Conservation (phyloP, 2,329 filamentous ascomycete genomes). For the Zymoseptoria pseudotritici region DNA sequence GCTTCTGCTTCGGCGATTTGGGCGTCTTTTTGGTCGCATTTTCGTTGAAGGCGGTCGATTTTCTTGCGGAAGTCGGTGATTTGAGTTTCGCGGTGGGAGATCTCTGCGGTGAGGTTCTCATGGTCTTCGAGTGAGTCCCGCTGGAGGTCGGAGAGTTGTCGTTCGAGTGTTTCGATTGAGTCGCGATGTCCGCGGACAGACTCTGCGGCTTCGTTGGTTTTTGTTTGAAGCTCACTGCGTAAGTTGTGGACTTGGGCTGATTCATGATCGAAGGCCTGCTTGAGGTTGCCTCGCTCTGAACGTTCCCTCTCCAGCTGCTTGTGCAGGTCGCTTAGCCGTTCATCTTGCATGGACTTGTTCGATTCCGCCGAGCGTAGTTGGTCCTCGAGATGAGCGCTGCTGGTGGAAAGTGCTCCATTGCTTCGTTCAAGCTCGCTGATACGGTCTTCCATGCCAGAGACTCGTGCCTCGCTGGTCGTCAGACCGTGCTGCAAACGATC, state of each 20-base stretch:
- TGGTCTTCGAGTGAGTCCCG: not conserved
- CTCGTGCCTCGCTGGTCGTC: not conserved
- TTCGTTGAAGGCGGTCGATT: conserved; percentile 25
- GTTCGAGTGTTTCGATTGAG: not conserved
- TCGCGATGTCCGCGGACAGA: not conserved
- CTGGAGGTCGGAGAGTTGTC: not conserved
- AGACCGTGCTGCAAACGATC: not conserved
- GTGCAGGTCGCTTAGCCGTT: not conserved
- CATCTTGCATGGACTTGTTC: not conserved
- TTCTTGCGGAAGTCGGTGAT: conserved; percentile 19
- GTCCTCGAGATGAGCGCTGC: not conserved
- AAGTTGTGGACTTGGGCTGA: not conserved
- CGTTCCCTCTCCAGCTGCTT: not conserved
- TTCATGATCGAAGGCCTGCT: not conserved
- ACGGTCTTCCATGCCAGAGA: not conserved
- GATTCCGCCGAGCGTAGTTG: not conserved
- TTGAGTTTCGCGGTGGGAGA: conserved; percentile 10
- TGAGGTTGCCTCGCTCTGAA: not conserved
- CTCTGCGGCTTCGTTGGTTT: not conserved
- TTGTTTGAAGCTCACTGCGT: not conserved
- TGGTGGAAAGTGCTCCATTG: not conserved
- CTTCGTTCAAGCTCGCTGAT: not conserved
- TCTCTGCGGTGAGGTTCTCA: conserved; percentile 2
- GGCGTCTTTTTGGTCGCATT: conserved; percentile 29
- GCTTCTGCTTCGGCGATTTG: conserved; percentile 33